phyloP scores from a whole-genome alignment of 352 stramenopile genomes.

The Phytophthora podocarpi region DNA sequence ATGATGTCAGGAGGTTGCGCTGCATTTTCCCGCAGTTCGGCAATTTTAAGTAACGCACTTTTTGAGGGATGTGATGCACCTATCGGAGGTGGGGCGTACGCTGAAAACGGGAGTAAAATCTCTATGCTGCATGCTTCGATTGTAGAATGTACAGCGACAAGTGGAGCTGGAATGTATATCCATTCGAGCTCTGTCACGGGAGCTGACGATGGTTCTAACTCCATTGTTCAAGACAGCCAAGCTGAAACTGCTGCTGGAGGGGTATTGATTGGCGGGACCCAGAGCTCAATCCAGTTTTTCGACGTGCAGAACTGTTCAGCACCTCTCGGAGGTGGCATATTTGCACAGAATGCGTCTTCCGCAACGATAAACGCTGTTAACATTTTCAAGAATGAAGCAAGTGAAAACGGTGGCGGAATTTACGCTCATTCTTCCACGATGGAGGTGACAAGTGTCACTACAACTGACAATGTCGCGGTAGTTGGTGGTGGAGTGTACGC shows the following conservation, averaged over 20 bases:
- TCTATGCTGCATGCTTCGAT: slow-evolving; percentile 12
- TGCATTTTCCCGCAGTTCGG: slow-evolving; percentile 28
- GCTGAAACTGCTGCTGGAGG: slow-evolving; percentile 34
- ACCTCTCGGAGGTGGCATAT: slow-evolving; percentile 32
- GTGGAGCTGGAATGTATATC: slow-evolving; percentile 40
- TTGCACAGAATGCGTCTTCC: not conserved
- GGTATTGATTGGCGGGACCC: slow-evolving; percentile 30
- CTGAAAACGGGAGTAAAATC: slow-evolving; percentile 19
- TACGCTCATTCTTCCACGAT: slow-evolving; percentile 10
- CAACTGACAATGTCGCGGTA: slow-evolving; percentile 28
- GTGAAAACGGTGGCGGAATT: slow-evolving; percentile 36
- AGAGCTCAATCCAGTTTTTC: slow-evolving; percentile 30
- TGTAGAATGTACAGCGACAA: slow-evolving; percentile 11
- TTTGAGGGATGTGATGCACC: slow-evolving; percentile 22
- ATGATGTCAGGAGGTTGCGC: slow-evolving; percentile 31
- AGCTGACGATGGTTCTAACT: not conserved
- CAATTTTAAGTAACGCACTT: not conserved
- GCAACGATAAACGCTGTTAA: slow-evolving; percentile 16
- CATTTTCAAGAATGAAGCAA: slow-evolving; percentile 21
- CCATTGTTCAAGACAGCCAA: slow-evolving; percentile 15
- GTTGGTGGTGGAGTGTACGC: slow-evolving; percentile 36
- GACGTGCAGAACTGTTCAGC: slow-evolving; percentile 32
- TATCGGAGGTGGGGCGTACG: slow-evolving; percentile 36
- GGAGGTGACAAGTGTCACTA: not conserved
- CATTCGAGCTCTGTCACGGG: slow-evolving; percentile 31